phyloP scores from a whole-genome alignment of 208 protist genomes.

The Tritrichomonas musculus region DNA sequence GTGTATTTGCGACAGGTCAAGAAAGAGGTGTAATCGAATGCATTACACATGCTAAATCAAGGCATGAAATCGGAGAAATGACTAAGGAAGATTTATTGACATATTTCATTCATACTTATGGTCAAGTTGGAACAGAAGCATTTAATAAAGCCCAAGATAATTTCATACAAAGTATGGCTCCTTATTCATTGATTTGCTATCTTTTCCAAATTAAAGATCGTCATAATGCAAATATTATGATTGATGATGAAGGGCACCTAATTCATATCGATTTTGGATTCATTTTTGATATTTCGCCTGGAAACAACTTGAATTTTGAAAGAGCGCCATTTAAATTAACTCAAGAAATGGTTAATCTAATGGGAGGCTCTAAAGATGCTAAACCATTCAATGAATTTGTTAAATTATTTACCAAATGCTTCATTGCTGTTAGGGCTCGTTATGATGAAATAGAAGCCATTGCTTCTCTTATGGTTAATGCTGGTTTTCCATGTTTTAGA shows the following conservation, averaged over 20 bases:
- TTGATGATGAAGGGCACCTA: constrained; percentile 64
- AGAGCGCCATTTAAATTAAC: constrained; percentile 61
- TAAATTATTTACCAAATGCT: constrained; percentile 36
- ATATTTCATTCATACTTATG: constrained; percentile 77
- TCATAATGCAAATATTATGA: constrained; percentile 76
- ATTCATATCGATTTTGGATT: constrained; percentile 74
- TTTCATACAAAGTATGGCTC: constrained; percentile 63
- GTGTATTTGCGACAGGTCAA: constrained; percentile 70
- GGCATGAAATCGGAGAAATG: constrained; percentile 72
- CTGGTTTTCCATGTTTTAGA: constrained; percentile 45
- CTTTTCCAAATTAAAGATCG: constrained; percentile 69
- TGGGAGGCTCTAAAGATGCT: constrained; percentile 37
- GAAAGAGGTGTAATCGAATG: constrained; percentile 76
- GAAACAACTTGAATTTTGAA: constrained; percentile 67
- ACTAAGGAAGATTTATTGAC: constrained; percentile 70
- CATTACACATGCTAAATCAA: constrained; percentile 67
- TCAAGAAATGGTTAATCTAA: constrained; percentile 51
- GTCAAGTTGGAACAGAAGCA: constrained; percentile 61
- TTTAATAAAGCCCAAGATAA: constrained; percentile 70
- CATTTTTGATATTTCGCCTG: constrained; percentile 66
- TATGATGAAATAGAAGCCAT: constrained; percentile 44
- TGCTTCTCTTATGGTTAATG: constrained; percentile 35
- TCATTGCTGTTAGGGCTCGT: constrained; percentile 40
- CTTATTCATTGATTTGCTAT: constrained; percentile 60
- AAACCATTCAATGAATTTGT: constrained; percentile 42